Conservation (phyloP, 192 early-diverging fungal species). For the Podila epicladia region DNA sequence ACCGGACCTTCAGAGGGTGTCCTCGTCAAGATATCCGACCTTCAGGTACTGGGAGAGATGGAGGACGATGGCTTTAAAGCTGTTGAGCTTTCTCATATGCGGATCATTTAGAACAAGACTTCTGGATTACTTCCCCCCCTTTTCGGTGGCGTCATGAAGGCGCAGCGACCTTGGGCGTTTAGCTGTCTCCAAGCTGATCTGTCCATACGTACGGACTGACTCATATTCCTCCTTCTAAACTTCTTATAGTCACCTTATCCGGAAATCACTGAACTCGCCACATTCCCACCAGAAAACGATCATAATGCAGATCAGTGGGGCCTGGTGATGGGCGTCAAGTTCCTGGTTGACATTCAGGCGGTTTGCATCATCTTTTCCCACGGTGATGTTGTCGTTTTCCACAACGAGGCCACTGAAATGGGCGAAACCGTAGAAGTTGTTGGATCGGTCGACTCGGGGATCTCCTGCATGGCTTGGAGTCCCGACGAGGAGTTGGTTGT, state of each 20-base stretch:
- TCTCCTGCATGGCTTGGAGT: conserved; percentile 81
- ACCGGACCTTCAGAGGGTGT: conserved; percentile 42
- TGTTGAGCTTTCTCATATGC: background rate
- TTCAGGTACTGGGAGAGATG: conserved; percentile 15
- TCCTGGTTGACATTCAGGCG: conserved; percentile 63
- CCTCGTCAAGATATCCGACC: conserved; percentile 37
- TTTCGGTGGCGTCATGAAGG: no score
- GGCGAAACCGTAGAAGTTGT: conserved; percentile 66
- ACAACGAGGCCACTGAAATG: conserved; percentile 52
- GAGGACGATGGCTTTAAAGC: background rate
- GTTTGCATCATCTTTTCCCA: conserved; percentile 60
- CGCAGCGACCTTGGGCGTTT: no score
- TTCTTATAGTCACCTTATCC: conserved; percentile 30
- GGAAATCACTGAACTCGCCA: conserved; percentile 44
- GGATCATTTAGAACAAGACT: no score
- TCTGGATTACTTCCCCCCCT: background rate
- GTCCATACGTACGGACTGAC: background rate
- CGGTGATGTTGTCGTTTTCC: conserved; percentile 67
- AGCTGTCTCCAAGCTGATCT: background rate
- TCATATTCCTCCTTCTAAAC: background rate
- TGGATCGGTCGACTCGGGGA: conserved; percentile 80
- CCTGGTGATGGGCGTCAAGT: conserved; percentile 59
- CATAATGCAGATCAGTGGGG: conserved; percentile 39
- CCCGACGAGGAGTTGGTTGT: conserved; percentile 90
- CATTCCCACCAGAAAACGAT: conserved; percentile 37